These are phyloP conservation scores for Colletotrichum sp. DNA, from an alignment of 2,329 filamentous ascomycete species.

Conservation along the genomic window DNA sequence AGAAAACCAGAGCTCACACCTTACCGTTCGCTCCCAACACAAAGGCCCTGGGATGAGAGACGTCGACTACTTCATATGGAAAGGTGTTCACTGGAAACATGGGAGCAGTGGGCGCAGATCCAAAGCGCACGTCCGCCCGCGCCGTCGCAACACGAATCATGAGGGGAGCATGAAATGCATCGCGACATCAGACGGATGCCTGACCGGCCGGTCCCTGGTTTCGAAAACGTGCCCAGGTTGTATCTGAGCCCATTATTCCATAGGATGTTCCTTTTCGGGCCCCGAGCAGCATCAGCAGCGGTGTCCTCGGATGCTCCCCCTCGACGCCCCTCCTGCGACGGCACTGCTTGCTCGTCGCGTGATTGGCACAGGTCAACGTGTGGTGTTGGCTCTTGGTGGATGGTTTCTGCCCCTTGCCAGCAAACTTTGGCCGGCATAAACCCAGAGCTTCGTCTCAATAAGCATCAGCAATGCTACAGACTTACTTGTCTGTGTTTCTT, in stretches of 20 bases:
- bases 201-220: constrained; percentile 21
- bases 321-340: neutral
- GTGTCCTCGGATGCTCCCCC: neutral
- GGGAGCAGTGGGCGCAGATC: neutral
- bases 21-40: neutral
- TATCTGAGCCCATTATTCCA: constrained; percentile 12
- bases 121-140: constrained; percentile 10
- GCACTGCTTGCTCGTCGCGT: neutral
- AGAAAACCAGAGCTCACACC: constrained; percentile 7
- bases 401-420: neutral
- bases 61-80: constrained; percentile 20
- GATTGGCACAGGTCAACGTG: constrained; percentile 7
- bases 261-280: neutral
- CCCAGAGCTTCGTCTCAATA: constrained; percentile 16
- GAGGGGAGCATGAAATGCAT: constrained; percentile 17
- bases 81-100: constrained; percentile 1
- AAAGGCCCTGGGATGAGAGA: neutral
- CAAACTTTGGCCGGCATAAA: constrained; percentile 17
- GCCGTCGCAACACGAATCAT: constrained; percentile 21
- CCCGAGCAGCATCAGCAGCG: constrained; percentile 8
- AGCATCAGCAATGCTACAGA: constrained; percentile 5
- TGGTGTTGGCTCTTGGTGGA: neutral
- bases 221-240: constrained; percentile 18
- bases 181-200: constrained; percentile 16
- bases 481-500: neutral